Percentiles rank a stretch among this genome's conserved stretches.
Evolutionary conservation across 2,329 filamentous ascomycete species (phyloP).

Genomic region (Fusarium albidum): DNA sequence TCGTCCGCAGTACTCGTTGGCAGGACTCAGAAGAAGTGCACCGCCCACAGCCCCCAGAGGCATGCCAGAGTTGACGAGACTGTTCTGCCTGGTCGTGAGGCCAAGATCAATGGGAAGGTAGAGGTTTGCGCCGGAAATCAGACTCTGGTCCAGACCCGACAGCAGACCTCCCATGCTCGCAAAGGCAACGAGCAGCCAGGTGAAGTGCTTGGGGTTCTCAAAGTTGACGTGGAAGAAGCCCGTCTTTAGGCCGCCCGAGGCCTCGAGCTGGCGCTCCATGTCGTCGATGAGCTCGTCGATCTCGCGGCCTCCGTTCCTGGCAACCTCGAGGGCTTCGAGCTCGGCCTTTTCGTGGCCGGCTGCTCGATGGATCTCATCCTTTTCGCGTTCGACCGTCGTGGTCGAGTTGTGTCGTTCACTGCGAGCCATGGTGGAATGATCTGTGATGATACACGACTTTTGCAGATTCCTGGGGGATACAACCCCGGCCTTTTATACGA

Average conservation of each 20-base stretch:
- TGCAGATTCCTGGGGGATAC: conserved; percentile 2
- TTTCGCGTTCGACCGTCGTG: conserved; percentile 31
- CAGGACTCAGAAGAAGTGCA: conserved; percentile 71
- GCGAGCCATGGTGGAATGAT: conserved; percentile 27
- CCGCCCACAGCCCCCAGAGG: conserved; percentile 76
- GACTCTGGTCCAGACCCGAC: conserved; percentile 75
- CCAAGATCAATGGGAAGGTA: conserved; percentile 68
- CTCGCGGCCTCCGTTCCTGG: conserved; percentile 45
- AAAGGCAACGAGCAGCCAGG: conserved; percentile 72
- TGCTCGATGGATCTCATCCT: conserved; percentile 30
- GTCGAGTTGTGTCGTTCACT: conserved; percentile 32
- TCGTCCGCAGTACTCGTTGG: conserved; percentile 73
- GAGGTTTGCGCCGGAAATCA: conserved; percentile 76
- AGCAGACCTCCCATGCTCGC: conserved; percentile 80
- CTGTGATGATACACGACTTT: background rate
- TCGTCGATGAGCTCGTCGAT: conserved; percentile 50
- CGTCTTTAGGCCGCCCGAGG: conserved; percentile 42
- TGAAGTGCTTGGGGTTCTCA: conserved; percentile 68
- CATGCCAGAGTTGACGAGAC: conserved; percentile 74
- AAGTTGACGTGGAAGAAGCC: conserved; percentile 65
- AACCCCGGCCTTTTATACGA: conserved; percentile 26
- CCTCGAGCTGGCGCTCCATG: conserved; percentile 52
- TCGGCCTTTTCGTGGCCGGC: conserved; percentile 40
- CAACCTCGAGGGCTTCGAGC: conserved; percentile 48
- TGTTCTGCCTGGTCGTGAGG: conserved; percentile 65